These are phyloP conservation scores for Sporothrix brasiliensis DNA, from an alignment of 2,329 filamentous ascomycete species.

Conservation along the genomic window DNA sequence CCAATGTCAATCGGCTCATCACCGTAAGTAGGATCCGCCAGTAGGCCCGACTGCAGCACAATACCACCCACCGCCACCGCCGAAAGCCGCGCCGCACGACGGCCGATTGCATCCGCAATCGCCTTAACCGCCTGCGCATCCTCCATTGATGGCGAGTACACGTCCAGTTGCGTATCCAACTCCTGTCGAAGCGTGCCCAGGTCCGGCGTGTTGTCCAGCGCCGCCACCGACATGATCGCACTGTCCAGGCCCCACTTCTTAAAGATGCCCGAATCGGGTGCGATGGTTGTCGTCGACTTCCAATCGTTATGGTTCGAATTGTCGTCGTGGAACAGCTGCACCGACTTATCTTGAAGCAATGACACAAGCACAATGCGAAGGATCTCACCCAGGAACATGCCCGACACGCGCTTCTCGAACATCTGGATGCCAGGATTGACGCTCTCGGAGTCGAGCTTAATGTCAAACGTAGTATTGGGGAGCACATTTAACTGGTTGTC, in stretches of 20 bases:
- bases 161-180: slow-evolving; percentile 73
- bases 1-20: slow-evolving; percentile 83
- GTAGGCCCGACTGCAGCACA: slow-evolving; percentile 75
- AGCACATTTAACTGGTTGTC: slow-evolving; percentile 90
- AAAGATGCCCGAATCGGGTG: slow-evolving; percentile 67
- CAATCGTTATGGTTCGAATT: slow-evolving; percentile 72
- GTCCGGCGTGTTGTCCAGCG: slow-evolving; percentile 74
- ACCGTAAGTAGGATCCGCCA: slow-evolving; percentile 58
- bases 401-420: slow-evolving; percentile 98
- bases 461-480: slow-evolving; percentile 82
- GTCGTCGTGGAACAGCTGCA: slow-evolving; percentile 74
- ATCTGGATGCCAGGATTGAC: slow-evolving; percentile 95
- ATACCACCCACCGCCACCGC: slow-evolving; percentile 87
- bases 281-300: slow-evolving; percentile 70
- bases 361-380: slow-evolving; percentile 75
- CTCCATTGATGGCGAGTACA: slow-evolving; percentile 75
- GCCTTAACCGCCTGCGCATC: slow-evolving; percentile 88
- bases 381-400: slow-evolving; percentile 97
- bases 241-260: slow-evolving; percentile 90
- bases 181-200: slow-evolving; percentile 74
- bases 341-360: slow-evolving; percentile 67
- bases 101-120: slow-evolving; percentile 80
- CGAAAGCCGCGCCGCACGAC: slow-evolving; percentile 82
- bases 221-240: slow-evolving; percentile 82
- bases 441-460: slow-evolving; percentile 73